A percentile compares a stretch with the other conserved stretches of the same genome.
These are phyloP conservation scores for Cordyceps cicadae DNA, from an alignment of 2,329 filamentous ascomycete species.

Conservation along the genomic window DNA sequence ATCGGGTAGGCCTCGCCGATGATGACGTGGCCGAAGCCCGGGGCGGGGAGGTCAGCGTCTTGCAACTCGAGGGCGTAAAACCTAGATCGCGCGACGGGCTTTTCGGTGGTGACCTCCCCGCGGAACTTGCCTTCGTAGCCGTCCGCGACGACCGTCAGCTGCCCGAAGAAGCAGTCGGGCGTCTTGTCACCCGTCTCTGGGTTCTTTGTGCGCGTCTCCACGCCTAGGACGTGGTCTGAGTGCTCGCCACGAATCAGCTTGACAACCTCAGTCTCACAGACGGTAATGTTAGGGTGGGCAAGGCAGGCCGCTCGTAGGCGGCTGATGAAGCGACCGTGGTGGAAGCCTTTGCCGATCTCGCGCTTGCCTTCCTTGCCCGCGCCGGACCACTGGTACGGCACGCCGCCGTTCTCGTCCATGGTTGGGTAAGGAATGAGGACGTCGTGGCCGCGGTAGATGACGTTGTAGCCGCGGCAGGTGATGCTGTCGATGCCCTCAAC, in stretches of 20 bases:
- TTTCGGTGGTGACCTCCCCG: constrained; percentile 61
- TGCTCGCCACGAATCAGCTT: constrained; percentile 63
- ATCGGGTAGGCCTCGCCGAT: constrained; percentile 70
- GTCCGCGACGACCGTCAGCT: constrained; percentile 82
- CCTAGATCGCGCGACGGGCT: constrained; percentile 68
- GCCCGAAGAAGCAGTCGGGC: constrained; percentile 74
- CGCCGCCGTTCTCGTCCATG: constrained; percentile 40
- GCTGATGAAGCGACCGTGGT: constrained; percentile 89
- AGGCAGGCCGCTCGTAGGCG: constrained; percentile 69
- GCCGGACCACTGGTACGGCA: constrained; percentile 29
- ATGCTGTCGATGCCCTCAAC: constrained; percentile 84
- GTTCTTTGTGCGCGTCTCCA: constrained; percentile 62
- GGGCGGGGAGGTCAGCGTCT: constrained; percentile 69
- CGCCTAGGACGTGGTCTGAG: constrained; percentile 69
- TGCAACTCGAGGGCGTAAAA: constrained; percentile 93
- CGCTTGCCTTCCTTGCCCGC: constrained; percentile 30
- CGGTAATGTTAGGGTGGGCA: constrained; percentile 71
- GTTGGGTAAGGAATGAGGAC: constrained; percentile 74
- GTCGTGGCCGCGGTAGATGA: constrained; percentile 68
- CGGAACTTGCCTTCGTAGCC: constrained; percentile 91
- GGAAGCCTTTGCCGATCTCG: constrained; percentile 70
- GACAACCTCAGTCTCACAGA: constrained; percentile 82
- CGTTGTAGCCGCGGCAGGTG: constrained; percentile 75
- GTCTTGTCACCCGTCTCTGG: constrained; percentile 46
- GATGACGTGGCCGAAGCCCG: constrained; percentile 77